Evolutionary conservation across 1,284 basidiomycete genomes (phyloP).

Genomic region (Cutaneotrichosporon sp.): DNA sequence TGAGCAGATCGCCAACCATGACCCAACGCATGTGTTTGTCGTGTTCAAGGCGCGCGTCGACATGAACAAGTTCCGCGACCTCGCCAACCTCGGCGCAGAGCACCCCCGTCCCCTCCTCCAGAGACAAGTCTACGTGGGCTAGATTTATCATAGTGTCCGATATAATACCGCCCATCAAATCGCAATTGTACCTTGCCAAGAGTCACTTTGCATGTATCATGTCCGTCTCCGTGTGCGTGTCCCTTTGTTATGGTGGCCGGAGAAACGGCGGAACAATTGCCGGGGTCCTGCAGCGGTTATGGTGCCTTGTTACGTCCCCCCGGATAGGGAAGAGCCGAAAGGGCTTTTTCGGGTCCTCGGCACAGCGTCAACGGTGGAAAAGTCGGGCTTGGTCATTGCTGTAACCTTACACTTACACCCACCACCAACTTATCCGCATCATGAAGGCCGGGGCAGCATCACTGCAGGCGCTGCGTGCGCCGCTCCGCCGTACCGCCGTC

Average conservation of each 20-base stretch:
- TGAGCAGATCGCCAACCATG: slow-evolving; percentile 69
- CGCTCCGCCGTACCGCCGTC: slow-evolving; percentile 1
- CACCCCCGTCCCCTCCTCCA: slow-evolving; percentile 38
- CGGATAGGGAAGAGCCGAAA: too few species aligned
- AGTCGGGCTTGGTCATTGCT: too few species aligned
- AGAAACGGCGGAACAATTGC: too few species aligned
- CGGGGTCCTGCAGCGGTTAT: too few species aligned
- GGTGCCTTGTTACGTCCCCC: too few species aligned
- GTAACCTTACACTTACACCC: neutral
- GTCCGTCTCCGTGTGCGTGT: too few species aligned
- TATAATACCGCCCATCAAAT: too few species aligned
- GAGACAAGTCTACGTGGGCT: slow-evolving; percentile 33
- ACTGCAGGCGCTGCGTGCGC: slow-evolving; percentile 2
- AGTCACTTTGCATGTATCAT: too few species aligned
- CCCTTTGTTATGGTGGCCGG: too few species aligned
- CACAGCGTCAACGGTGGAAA: too few species aligned
- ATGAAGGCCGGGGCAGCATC: slow-evolving; percentile 5
- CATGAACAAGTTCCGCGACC: slow-evolving; percentile 38
- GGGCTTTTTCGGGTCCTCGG: too few species aligned
- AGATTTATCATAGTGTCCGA: neutral
- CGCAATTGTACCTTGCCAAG: too few species aligned
- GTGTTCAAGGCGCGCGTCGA: slow-evolving; percentile 73
- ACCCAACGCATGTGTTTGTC: slow-evolving; percentile 72
- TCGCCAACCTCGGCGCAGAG: slow-evolving; percentile 35
- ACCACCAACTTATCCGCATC: neutral